phyloP scores from a whole-genome alignment of 2,329 filamentous ascomycete species.

The Zelopaecilomyces penicillatus region DNA sequence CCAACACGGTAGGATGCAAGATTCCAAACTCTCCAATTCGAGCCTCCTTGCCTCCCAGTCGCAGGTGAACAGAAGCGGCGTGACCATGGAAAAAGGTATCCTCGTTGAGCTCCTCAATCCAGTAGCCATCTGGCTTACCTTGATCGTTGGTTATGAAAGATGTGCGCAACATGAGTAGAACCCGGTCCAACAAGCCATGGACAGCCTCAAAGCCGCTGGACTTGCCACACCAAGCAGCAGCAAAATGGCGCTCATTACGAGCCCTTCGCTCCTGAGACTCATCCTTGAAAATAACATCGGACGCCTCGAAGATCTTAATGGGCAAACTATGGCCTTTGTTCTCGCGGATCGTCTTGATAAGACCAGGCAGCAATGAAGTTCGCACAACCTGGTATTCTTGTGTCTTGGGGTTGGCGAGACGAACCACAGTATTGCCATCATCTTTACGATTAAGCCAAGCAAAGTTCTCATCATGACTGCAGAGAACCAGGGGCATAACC shows the following conservation, averaged over 20 bases:
- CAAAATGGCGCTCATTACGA: slow-evolving; percentile 89
- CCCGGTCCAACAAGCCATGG: slow-evolving; percentile 83
- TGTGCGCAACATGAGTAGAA: slow-evolving; percentile 85
- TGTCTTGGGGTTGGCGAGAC: slow-evolving; percentile 87
- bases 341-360: slow-evolving; percentile 88
- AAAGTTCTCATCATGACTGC: slow-evolving; percentile 98
- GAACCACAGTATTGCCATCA: slow-evolving; percentile 73
- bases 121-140: slow-evolving; percentile 69
- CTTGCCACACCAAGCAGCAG: slow-evolving; percentile 93
- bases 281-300: slow-evolving; percentile 90
- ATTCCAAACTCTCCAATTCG: slow-evolving; percentile 89
- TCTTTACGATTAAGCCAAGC: slow-evolving; percentile 86
- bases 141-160: slow-evolving; percentile 73
- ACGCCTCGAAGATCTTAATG: slow-evolving; percentile 86
- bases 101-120: slow-evolving; percentile 88
- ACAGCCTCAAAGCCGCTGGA: slow-evolving; percentile 91
- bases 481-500: slow-evolving; percentile 91
- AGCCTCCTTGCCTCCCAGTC: slow-evolving; percentile 62
- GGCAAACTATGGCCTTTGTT: slow-evolving; percentile 85
- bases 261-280: slow-evolving; percentile 70
- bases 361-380: slow-evolving; percentile 74
- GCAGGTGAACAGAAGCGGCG: slow-evolving; percentile 74
- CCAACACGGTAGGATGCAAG: slow-evolving; percentile 82
- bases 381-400: slow-evolving; percentile 89
- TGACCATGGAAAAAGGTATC: slow-evolving; percentile 88